A percentile compares a stretch with the other conserved stretches of the same genome.
These are phyloP conservation scores for Saccharomycopsis phalli DNA, from an alignment of 1,139 yeast genomes.

Conservation along the genomic window DNA sequence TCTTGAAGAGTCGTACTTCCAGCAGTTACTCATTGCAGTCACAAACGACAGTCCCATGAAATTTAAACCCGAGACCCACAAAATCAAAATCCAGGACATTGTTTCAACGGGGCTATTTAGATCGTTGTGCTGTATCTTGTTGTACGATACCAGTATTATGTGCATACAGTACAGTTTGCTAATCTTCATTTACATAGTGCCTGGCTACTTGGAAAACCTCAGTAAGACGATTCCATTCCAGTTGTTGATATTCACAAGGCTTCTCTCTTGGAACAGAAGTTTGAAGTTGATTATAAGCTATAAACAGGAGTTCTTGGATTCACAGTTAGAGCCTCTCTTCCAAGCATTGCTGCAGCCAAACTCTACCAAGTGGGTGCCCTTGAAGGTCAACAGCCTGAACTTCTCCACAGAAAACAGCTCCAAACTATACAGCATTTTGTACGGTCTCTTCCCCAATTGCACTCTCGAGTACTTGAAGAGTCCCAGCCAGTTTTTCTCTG, in stretches of 20 bases:
- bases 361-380: slow-evolving; percentile 1
- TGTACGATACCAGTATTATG: slow-evolving; percentile 32
- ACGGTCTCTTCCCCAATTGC: slow-evolving; percentile 38
- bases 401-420: slow-evolving; percentile 10
- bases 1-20: slow-evolving; percentile 5
- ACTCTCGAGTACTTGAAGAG: slow-evolving; percentile 28
- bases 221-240: slow-evolving; percentile 28
- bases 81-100: background rate
- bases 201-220: slow-evolving; percentile 30
- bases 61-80: slow-evolving; percentile 25
- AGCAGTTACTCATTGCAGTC: slow-evolving; percentile 7
- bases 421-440: slow-evolving; percentile 29
- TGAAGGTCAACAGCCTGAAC: slow-evolving; percentile 6
- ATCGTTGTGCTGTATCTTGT: slow-evolving; percentile 29
- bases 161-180: slow-evolving; percentile 29
- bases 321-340: background rate
- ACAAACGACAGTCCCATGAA: slow-evolving; percentile 16
- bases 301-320: slow-evolving; percentile 4
- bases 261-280: slow-evolving; percentile 22
- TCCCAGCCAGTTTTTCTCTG: slow-evolving; percentile 25
- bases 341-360: background rate
- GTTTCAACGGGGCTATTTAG: slow-evolving; percentile 27
- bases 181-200: slow-evolving; percentile 33
- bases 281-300: slow-evolving; percentile 10
- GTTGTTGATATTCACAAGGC: slow-evolving; percentile 30